Conservation (phyloP, 164 flowering plant genomes). For the Platanus orientalis region DNA sequence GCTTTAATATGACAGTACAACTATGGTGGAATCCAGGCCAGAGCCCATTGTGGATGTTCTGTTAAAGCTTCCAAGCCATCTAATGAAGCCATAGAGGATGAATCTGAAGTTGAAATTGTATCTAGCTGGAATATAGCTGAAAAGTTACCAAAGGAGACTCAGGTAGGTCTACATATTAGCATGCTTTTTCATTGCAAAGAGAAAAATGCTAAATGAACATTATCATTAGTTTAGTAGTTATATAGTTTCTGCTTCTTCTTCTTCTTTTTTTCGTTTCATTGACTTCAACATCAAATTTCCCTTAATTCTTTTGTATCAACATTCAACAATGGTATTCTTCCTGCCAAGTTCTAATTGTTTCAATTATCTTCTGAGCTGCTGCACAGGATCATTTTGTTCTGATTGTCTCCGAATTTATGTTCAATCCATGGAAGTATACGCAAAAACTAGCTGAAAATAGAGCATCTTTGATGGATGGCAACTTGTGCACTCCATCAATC, state of each 20-base stretch:
- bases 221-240: not conserved
- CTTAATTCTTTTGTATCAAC: not conserved
- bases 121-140: conserved; percentile 94
- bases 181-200: not conserved
- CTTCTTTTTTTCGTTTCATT: not conserved
- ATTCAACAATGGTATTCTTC: not conserved
- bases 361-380: not conserved
- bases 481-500: conserved; percentile 80
- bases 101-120: conserved; percentile 63
- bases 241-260: not conserved
- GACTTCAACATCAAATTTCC: not conserved
- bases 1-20: conserved; percentile 53
- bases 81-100: conserved; percentile 28
- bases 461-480: conserved; percentile 37
- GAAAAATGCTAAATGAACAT: not conserved
- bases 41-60: conserved; percentile 17
- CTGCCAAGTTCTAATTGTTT: not conserved
- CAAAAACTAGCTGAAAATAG: conserved; percentile 51
- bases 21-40: conserved; percentile 88
- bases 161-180: conserved; percentile 34
- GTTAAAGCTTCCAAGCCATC: conserved; percentile 12
- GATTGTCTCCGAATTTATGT: conserved; percentile 77
- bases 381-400: conserved; percentile 76
- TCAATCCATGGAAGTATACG: conserved; percentile 81
- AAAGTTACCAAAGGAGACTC: conserved; percentile 70